These are phyloP conservation scores for Auricularia auricula-judae DNA, from an alignment of 768 basidiomycete genomes.

Conservation along the genomic window DNA sequence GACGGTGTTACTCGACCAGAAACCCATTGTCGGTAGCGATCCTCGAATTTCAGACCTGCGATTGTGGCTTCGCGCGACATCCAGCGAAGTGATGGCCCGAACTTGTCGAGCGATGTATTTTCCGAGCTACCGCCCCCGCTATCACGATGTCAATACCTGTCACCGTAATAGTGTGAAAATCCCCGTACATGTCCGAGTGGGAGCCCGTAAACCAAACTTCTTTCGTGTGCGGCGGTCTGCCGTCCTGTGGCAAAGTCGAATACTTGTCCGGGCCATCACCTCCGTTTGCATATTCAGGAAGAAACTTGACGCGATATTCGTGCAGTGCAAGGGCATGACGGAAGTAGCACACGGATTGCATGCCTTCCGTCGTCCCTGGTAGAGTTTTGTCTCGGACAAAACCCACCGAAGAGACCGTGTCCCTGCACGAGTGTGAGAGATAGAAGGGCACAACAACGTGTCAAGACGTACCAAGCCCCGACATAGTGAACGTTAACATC, in stretches of 20 bases:
- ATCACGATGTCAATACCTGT: no score
- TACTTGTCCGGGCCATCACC: not conserved
- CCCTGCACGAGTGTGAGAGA: not conserved
- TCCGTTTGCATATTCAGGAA: not conserved
- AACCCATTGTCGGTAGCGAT: no score
- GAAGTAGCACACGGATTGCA: not conserved
- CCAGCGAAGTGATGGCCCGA: no score
- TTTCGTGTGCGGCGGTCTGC: not conserved
- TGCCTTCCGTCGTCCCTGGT: not conserved
- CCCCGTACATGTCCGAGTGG: not conserved
- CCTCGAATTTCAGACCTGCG: no score
- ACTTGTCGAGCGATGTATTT: no score
- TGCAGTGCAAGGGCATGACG: not conserved
- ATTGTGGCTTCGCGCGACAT: no score
- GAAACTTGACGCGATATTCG: not conserved
- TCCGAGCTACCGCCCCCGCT: no score
- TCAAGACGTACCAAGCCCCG: constrained; percentile 27
- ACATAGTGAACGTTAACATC: constrained; percentile 32
- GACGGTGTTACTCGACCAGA: no score
- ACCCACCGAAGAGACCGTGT: not conserved
- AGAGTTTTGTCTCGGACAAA: not conserved
- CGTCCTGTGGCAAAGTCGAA: not conserved
- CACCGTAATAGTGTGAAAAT: no score
- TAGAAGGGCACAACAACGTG: not conserved
- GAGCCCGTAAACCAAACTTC: not conserved